Evolutionary conservation across 805 yeast genomes (phyloP).

Genomic region (Kazachstania africana): DNA sequence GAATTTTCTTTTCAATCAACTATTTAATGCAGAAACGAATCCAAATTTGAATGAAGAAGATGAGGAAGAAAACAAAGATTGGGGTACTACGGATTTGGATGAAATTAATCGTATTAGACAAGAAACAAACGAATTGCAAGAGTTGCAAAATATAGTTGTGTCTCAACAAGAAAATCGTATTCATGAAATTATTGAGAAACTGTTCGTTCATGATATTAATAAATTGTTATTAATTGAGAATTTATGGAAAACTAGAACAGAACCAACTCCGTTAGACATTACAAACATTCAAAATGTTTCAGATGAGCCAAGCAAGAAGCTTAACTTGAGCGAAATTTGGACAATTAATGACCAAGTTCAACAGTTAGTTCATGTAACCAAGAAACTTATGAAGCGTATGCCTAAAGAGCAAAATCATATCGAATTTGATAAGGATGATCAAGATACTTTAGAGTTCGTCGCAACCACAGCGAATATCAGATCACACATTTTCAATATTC

Average conservation of each 20-base stretch:
- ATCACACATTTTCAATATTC: conserved; percentile 58
- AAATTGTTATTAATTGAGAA: conserved; percentile 59
- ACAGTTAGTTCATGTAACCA: conserved; percentile 41
- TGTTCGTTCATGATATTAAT: conserved; percentile 67
- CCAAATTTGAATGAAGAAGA: conserved; percentile 29
- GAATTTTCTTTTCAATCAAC: conserved; percentile 70
- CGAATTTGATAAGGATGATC: conserved; percentile 90
- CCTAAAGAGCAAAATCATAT: conserved; percentile 28
- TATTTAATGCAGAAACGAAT: conserved; percentile 46
- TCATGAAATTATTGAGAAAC: conserved; percentile 40
- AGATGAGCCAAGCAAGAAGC: conserved; percentile 13
- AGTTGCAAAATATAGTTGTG: conserved; percentile 31
- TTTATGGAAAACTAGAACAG: conserved; percentile 61
- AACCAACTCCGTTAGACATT: conserved; percentile 49
- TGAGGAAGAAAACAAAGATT: conserved; percentile 29
- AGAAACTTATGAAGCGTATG: conserved; percentile 39
- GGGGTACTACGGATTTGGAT: conserved; percentile 53
- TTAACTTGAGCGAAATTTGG: conserved; percentile 40
- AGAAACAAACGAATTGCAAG: conserved; percentile 56
- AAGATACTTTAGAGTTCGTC: conserved; percentile 80
- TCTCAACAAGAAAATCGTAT: conserved; percentile 24
- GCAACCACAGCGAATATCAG: conserved; percentile 75
- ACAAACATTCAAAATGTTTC: conserved; percentile 1
- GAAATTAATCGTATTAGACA: conserved; percentile 53
- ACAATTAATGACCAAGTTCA: conserved; percentile 46